A percentile compares a stretch with the other conserved stretches of the same genome.
Evolutionary conservation across 2,329 filamentous ascomycete genomes (phyloP).

Genomic region (Fusarium sp.): DNA sequence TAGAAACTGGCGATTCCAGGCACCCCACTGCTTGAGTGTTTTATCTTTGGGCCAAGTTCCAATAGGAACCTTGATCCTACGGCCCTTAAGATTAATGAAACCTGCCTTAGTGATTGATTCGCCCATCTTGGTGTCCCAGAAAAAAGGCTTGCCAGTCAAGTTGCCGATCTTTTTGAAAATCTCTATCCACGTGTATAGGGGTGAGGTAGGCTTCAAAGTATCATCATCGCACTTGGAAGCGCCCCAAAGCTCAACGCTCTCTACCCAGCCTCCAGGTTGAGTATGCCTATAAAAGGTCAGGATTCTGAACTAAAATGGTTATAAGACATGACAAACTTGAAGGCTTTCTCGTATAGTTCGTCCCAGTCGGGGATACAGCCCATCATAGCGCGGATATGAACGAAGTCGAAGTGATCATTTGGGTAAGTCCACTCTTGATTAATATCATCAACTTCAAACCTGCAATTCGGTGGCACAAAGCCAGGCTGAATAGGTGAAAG

Average conservation of each 20-base stretch:
- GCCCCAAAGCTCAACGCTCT: slow-evolving; percentile 42
- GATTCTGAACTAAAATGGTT: slow-evolving; percentile 53
- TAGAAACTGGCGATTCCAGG: slow-evolving; percentile 44
- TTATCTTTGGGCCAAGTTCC: slow-evolving; percentile 52
- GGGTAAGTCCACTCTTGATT: slow-evolving; percentile 66
- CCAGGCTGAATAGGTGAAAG: slow-evolving; percentile 72
- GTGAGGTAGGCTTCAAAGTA: slow-evolving; percentile 32
- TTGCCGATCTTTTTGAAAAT: slow-evolving; percentile 33
- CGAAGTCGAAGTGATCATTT: slow-evolving; percentile 67
- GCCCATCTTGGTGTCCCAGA: slow-evolving; percentile 31
- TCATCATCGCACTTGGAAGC: slow-evolving; percentile 46
- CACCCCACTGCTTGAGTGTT: slow-evolving; percentile 47
- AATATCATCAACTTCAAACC: slow-evolving; percentile 76
- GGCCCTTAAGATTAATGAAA: slow-evolving; percentile 35
- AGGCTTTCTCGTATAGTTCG: slow-evolving; percentile 63
- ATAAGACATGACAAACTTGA: slow-evolving; percentile 57
- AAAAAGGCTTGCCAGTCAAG: slow-evolving; percentile 36
- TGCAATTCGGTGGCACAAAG: slow-evolving; percentile 73
- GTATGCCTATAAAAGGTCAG: slow-evolving; percentile 13
- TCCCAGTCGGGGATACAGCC: slow-evolving; percentile 70
- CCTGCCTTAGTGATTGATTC: slow-evolving; percentile 39
- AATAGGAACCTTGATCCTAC: slow-evolving; percentile 40
- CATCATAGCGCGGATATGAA: slow-evolving; percentile 70
- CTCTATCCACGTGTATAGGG: slow-evolving; percentile 39
- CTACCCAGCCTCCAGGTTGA: slow-evolving; percentile 40